Evolutionary conservation across 192 early-diverging fungal genomes (phyloP), one percentile per base, ranked within the genome.

Genomic region (Linnemannia elongata): DNA sequence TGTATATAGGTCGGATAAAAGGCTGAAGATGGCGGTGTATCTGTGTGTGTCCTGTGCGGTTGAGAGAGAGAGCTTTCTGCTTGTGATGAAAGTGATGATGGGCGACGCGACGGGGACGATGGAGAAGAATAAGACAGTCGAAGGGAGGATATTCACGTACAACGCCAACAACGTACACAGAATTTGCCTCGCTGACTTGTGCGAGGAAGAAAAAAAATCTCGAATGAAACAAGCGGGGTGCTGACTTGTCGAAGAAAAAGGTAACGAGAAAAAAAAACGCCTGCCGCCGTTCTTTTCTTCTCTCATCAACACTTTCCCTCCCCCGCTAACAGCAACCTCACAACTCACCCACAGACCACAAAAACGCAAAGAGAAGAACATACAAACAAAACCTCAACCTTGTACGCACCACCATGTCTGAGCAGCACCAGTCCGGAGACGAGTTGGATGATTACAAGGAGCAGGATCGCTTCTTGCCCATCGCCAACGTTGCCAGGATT

Each of bases 401-500:
- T 38, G 72, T 22, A 41, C 38, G 41, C 45, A 54, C 18, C 66
- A 75, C 70, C 52, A 89, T 90, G 88, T 89, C 89, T n/a, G 91
- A 88, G 41, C 85, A 82, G 71, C 88, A 90, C 47, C 90, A 91
- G 44, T 93, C 92, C 42, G 91, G 89, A 39, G 93, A 93, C 77
- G 94, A 93, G 81, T 75, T 91, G 71, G 96, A 96, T 82, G 95
- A 96, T 85, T 89, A 97, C 85, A 96, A 96, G 82, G 96, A 97
- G 85, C 96, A 99, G 87, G 98, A 99, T 90, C 96, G 98, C 44
- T 97, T 96, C 75, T 90, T 99, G 47, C 98, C 98, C 35, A 97
- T 97, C 72, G 98, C 98, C 82, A 96, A 96, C 88, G 98, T 99
- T 33, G 96, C 97, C 7, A 91, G 98, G 63, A 97, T 99, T 69